Percentiles rank a stretch among this genome's conserved stretches.
phyloP scores from a whole-genome alignment of 495 filamentous ascomycete genomes.

The Aspergillus affinis region DNA sequence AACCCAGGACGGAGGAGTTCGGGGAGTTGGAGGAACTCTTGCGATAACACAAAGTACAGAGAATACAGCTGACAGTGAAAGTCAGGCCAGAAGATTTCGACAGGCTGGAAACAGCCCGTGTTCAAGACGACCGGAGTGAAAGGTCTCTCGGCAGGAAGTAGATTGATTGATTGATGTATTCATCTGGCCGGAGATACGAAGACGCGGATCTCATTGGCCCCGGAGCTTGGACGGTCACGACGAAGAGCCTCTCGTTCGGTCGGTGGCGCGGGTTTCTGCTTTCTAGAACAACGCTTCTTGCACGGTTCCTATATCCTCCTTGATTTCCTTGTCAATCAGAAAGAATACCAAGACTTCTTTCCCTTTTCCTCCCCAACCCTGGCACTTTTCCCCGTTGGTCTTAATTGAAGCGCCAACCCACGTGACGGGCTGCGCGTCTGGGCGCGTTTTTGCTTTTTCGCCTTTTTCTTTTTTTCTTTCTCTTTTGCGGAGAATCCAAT shows the following conservation, averaged over 20 bases:
- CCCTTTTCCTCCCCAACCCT: neutral
- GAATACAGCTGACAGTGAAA: neutral
- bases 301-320: neutral
- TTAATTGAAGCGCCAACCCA: slow-evolving; percentile 29
- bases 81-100: neutral
- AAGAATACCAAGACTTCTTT: neutral
- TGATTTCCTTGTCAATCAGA: neutral
- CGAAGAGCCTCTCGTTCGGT: neutral
- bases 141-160: no score
- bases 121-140: no score
- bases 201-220: no score
- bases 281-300: neutral
- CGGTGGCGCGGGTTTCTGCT: neutral
- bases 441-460: slow-evolving; percentile 18
- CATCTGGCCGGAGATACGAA: no score
- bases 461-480: slow-evolving; percentile 15
- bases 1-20: neutral
- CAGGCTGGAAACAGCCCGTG: no score
- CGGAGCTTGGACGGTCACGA: neutral
- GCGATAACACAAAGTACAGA: neutral
- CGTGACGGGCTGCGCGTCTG: slow-evolving; percentile 23
- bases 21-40: no score
- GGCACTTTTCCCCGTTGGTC: slow-evolving; percentile 4
- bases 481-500: slow-evolving; percentile 17
- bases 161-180: no score